These are phyloP conservation scores for Carallia pectinifolia DNA, from an alignment of 345 rosid genomes.

Conservation along the genomic window DNA sequence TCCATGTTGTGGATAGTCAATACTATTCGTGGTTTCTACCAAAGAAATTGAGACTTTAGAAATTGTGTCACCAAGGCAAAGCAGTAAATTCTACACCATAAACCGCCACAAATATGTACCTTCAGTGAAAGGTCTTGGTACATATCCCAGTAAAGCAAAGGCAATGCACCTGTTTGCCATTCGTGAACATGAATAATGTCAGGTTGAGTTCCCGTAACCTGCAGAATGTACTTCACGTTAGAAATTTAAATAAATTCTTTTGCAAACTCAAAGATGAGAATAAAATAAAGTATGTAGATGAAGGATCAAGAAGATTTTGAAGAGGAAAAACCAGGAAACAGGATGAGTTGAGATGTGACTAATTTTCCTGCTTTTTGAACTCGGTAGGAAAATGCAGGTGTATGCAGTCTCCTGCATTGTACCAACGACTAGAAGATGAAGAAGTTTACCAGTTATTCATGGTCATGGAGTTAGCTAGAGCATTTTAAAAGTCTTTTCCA, in stretches of 20 bases:
- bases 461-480: not conserved
- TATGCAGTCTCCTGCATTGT: slow-evolving; percentile 1
- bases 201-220: slow-evolving; percentile 53
- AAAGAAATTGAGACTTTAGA: not conserved
- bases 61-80: not conserved
- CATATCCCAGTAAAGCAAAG: slow-evolving; percentile 65
- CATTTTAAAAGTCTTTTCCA: no score
- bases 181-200: slow-evolving; percentile 62
- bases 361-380: slow-evolving; percentile 1
- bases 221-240: slow-evolving; percentile 17
- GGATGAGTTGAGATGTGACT: slow-evolving; percentile 11
- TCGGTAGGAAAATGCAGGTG: slow-evolving; percentile 1
- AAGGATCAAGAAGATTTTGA: slow-evolving; percentile 3
- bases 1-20: slow-evolving; percentile 64
- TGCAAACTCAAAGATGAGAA: not conserved
- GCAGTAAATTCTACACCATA: not conserved
- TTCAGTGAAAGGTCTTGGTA: slow-evolving; percentile 46
- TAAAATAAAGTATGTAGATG: slow-evolving; percentile 1
- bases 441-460: not conserved
- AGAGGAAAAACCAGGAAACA: slow-evolving; percentile 6
- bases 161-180: slow-evolving; percentile 58
- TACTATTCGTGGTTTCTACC: slow-evolving; percentile 50
- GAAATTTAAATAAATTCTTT: not conserved
- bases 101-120: slow-evolving; percentile 26
- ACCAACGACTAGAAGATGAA: slow-evolving; percentile 5